These are phyloP conservation scores for Drechslerella dactyloides DNA, from an alignment of 2,329 filamentous ascomycete species.

Conservation along the genomic window DNA sequence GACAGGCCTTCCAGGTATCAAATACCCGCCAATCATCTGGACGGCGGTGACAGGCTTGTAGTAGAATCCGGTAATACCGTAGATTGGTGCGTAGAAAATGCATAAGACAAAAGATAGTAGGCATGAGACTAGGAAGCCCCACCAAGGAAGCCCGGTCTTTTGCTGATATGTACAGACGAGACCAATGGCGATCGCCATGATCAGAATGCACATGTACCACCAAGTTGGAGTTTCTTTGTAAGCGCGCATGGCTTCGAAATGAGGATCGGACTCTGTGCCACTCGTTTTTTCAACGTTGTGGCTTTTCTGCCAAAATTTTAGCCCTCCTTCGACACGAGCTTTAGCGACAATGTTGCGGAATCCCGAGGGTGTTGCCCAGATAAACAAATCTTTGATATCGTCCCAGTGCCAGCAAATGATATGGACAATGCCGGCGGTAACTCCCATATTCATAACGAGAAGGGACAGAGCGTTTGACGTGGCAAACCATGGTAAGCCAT, in stretches of 20 bases:
- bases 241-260: conserved; percentile 59
- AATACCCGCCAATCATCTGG: conserved; percentile 63
- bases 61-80: conserved; percentile 59
- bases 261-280: conserved; percentile 57
- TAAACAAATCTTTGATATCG: conserved; percentile 59
- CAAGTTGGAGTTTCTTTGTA: conserved; percentile 60
- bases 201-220: conserved; percentile 59
- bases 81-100: conserved; percentile 59
- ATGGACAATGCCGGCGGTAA: conserved; percentile 62
- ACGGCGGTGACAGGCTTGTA: conserved; percentile 58
- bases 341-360: conserved; percentile 53
- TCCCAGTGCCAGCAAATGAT: conserved; percentile 59
- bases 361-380: conserved; percentile 53
- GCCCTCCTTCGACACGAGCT: conserved; percentile 7
- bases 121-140: conserved; percentile 60
- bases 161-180: conserved; percentile 58
- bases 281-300: conserved; percentile 43
- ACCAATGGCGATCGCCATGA: conserved; percentile 57
- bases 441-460: conserved; percentile 60
- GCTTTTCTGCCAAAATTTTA: conserved; percentile 53
- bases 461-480: conserved; percentile 59
- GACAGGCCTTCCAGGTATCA: conserved; percentile 58
- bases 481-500: conserved; percentile 60
- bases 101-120: conserved; percentile 58
- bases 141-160: conserved; percentile 59